These are phyloP conservation scores for Tolypocladium inflatum DNA, from an alignment of 2,329 filamentous ascomycete genomes.

Conservation along the genomic window DNA sequence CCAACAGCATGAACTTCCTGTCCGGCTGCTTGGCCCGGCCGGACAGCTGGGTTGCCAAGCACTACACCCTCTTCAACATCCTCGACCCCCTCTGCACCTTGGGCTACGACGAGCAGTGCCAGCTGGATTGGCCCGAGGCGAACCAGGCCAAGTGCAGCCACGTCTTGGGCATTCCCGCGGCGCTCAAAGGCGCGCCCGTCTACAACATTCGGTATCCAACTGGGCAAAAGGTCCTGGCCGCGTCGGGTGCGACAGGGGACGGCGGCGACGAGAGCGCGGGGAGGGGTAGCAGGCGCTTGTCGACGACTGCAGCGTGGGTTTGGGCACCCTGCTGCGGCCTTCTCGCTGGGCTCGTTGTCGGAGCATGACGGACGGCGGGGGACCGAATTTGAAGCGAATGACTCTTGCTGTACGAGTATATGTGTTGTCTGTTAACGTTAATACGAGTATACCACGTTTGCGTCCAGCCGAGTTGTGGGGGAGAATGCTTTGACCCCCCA, in stretches of 20 bases:
- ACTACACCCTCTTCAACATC: constrained; percentile 42
- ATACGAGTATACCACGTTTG: not conserved
- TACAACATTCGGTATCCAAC: constrained; percentile 38
- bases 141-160: constrained; percentile 37
- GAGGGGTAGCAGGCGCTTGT: not conserved
- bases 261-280: not conserved
- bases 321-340: not conserved
- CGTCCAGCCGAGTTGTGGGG: not conserved
- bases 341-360: not conserved
- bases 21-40: constrained; percentile 30
- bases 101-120: constrained; percentile 36
- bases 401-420: not conserved
- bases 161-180: constrained; percentile 25
- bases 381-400: not conserved
- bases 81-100: constrained; percentile 35
- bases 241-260: not conserved
- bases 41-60: constrained; percentile 36
- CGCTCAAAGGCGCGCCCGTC: constrained; percentile 28
- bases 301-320: not conserved
- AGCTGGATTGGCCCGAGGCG: constrained; percentile 28
- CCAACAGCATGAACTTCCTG: constrained; percentile 46
- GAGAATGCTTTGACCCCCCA: no score
- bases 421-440: no score
- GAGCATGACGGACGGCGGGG: not conserved
- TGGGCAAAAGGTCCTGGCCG: constrained; percentile 24